Evolutionary conservation across 768 basidiomycete species (phyloP).

Genomic region (Collybiopsis confluens): DNA sequence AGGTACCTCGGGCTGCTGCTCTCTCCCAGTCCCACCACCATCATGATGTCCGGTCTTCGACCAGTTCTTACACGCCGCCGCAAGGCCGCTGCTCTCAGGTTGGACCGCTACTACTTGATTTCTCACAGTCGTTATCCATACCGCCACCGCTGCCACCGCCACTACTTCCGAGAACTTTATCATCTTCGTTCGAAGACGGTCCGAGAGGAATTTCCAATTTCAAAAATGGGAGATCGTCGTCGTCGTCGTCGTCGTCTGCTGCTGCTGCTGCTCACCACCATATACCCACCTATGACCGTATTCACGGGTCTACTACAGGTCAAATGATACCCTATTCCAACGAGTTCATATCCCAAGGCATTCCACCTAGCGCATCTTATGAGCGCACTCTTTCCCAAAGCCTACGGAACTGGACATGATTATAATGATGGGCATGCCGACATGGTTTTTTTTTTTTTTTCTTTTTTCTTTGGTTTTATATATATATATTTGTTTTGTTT

Average conservation of each 20-base stretch:
- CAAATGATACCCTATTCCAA: background rate
- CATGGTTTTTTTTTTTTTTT: too few relatives aligned
- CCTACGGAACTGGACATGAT: background rate
- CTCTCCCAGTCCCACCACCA: background rate
- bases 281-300: background rate
- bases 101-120: background rate
- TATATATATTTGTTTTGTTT: too few relatives aligned
- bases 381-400: constrained; percentile 1
- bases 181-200: background rate
- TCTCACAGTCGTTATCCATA: background rate
- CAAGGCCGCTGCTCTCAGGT: background rate
- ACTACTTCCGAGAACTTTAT: background rate
- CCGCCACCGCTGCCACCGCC: background rate
- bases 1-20: background rate
- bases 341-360: background rate
- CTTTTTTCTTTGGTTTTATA: too few relatives aligned
- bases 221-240: background rate
- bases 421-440: too few relatives aligned
- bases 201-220: background rate
- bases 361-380: background rate
- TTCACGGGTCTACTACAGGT: background rate
- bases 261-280: too few relatives aligned
- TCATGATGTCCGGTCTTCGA: background rate
- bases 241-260: too few relatives aligned
- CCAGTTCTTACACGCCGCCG: background rate